Evolutionary conservation across 345 rosid genomes (phyloP), one percentile per base, ranked within the genome.

Genomic region (Citrus reticulata): DNA sequence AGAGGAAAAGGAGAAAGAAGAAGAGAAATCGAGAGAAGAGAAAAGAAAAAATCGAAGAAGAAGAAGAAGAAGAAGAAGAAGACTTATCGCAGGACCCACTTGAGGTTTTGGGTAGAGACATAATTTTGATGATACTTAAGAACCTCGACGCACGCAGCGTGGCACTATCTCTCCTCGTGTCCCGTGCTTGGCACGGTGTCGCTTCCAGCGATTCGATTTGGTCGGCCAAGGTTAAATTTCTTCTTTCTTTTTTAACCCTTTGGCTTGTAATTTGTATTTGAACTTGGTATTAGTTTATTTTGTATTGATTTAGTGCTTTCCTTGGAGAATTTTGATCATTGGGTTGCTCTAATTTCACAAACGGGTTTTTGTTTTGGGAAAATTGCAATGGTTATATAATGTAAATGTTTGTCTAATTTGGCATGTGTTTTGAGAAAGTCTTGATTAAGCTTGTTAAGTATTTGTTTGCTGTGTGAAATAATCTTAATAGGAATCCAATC

Each of bases 61-160:
- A 35, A 55, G 46, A 54, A 1, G 81, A 54, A 1, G 81, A 22
- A 16, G 75, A 30, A 4, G 6, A 34, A 34, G 32, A 2, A 2
- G 32, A 30, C 3, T 30, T 30, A 30, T 30, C 32, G 46, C 42
- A 59, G 79, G 91, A 91, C 68, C 94, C 92, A 19, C 42, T 89
- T 66, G 87, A 86, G 84, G 86, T 86, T 9, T 84, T 91, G 13
- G 94, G 92, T 2, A 68, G 76, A 79, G 94, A 89, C 81, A 20
- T 89, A 16, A 91, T 87, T 92, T 27, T 85, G 87, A 84, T 77
- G 86, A 85, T 87, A 37, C 73, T 89, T 32, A 76, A 78, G 69
- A 82, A 87, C 81, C 86, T 89, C 29, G 94, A 91, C 82, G 90
- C 92, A 81, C 89, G 84, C 88, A 91, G 92, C 87, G 83, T 91